phyloP scores from a whole-genome alignment of 1,284 basidiomycete species.

The Moesziomyces sp. region DNA sequence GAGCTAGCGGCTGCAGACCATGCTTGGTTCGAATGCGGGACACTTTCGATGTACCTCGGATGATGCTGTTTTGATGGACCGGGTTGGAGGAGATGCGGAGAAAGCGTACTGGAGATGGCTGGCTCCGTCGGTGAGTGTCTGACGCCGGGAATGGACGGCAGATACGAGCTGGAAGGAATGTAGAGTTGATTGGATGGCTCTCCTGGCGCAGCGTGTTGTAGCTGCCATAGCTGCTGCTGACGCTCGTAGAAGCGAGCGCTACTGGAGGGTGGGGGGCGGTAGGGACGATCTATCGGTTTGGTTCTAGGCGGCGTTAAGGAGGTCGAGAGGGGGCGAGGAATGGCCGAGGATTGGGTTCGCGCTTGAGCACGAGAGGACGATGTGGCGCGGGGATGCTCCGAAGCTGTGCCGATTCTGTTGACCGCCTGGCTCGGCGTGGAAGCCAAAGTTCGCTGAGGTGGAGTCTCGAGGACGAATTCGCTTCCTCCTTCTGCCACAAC shows the following conservation, averaged over 20 bases:
- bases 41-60: not conserved
- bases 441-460: slow-evolving; percentile 10
- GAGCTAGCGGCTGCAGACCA: slow-evolving; percentile 5
- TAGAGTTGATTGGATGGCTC: slow-evolving; percentile 1
- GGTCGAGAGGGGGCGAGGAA: slow-evolving; percentile 13
- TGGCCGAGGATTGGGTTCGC: slow-evolving; percentile 1
- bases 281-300: slow-evolving; percentile 23
- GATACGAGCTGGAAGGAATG: not conserved
- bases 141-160: not conserved
- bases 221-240: slow-evolving; percentile 32
- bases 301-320: slow-evolving; percentile 19
- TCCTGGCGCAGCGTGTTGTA: slow-evolving; percentile 8
- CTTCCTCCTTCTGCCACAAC: slow-evolving; percentile 37
- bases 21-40: not conserved
- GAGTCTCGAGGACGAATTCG: slow-evolving; percentile 34
- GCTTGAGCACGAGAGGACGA: slow-evolving; percentile 4
- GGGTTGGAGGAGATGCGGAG: not conserved
- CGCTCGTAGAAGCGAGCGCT: slow-evolving; percentile 41
- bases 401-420: too few relatives aligned
- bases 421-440: not conserved
- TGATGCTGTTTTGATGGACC: slow-evolving; percentile 1
- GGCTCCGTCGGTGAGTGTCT: not conserved
- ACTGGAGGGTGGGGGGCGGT: slow-evolving; percentile 44
- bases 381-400: not conserved
- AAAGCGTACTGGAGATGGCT: not conserved